These are phyloP conservation scores for Cadophora luteo-olivacea DNA, from an alignment of 2,329 filamentous ascomycete genomes.

Conservation along the genomic window DNA sequence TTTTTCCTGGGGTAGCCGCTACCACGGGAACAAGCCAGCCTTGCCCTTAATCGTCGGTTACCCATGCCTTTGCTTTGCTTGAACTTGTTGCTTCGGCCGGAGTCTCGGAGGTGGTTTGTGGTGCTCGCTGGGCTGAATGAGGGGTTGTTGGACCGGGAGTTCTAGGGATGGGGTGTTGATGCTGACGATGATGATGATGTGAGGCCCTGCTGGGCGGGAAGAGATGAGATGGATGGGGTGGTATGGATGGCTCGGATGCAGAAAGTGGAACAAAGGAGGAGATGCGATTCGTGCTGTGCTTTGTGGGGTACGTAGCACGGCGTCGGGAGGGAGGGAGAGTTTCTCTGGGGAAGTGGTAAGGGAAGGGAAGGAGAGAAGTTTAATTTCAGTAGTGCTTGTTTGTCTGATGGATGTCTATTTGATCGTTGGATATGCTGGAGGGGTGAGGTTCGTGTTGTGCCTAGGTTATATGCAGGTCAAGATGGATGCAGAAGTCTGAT, in stretches of 20 bases:
- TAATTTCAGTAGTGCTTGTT: background rate
- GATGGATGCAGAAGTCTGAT: background rate
- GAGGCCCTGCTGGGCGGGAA: too few species aligned
- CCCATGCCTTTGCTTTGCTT: background rate
- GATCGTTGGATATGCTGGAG: background rate
- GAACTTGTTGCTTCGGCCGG: too few species aligned
- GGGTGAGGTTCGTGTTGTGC: background rate
- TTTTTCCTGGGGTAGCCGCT: constrained; percentile 3
- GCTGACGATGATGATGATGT: background rate
- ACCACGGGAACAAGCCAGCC: background rate
- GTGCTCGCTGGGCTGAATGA: background rate
- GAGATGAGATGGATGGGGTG: background rate
- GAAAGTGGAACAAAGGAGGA: background rate
- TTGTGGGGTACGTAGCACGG: background rate
- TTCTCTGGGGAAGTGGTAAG: background rate
- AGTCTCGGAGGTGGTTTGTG: too few species aligned
- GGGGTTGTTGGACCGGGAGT: background rate
- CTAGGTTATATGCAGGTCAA: background rate
- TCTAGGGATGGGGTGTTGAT: background rate
- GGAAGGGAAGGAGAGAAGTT: background rate
- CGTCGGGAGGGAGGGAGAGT: background rate
- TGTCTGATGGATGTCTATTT: background rate
- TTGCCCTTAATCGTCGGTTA: background rate
- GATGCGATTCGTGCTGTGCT: constrained; percentile 10
- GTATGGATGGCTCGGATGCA: background rate